These are phyloP conservation scores for Pseudopyricularia javanii DNA, from an alignment of 2,329 filamentous ascomycete genomes.

Conservation along the genomic window DNA sequence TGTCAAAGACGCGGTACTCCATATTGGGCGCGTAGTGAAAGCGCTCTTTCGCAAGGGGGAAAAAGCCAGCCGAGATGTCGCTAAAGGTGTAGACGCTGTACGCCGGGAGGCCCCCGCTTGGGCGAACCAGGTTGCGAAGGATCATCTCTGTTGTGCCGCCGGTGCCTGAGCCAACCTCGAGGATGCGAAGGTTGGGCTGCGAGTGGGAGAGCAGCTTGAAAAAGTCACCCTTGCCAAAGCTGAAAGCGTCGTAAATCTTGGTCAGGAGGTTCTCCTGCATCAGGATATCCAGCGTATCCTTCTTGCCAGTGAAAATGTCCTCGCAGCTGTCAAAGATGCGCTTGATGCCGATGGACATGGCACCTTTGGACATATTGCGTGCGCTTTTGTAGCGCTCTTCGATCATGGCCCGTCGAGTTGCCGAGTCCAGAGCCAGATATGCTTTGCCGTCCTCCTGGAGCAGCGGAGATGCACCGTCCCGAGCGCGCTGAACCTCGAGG, in stretches of 20 bases:
- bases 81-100: constrained; percentile 11
- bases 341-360: constrained; percentile 6
- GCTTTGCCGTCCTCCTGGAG: neutral
- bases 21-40: constrained; percentile 10
- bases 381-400: neutral
- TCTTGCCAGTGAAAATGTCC: neutral
- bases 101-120: neutral
- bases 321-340: neutral
- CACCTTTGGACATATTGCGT: neutral
- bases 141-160: constrained; percentile 6
- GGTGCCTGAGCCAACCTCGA: neutral
- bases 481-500: neutral
- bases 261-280: neutral
- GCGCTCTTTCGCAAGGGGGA: constrained; percentile 6
- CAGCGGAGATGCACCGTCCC: neutral
- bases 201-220: neutral
- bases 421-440: neutral
- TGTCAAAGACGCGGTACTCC: constrained; percentile 14
- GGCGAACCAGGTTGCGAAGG: constrained; percentile 1
- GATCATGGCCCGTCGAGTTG: neutral
- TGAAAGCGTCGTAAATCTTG: constrained; percentile 3
- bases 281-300: constrained; percentile 1
- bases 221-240: constrained; percentile 2
- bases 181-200: neutral
- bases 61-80: constrained; percentile 11